Base-by-base conservation (phyloP, 2,329 filamentous ascomycete genomes). In the Pleomassaria siparia region DNA sequence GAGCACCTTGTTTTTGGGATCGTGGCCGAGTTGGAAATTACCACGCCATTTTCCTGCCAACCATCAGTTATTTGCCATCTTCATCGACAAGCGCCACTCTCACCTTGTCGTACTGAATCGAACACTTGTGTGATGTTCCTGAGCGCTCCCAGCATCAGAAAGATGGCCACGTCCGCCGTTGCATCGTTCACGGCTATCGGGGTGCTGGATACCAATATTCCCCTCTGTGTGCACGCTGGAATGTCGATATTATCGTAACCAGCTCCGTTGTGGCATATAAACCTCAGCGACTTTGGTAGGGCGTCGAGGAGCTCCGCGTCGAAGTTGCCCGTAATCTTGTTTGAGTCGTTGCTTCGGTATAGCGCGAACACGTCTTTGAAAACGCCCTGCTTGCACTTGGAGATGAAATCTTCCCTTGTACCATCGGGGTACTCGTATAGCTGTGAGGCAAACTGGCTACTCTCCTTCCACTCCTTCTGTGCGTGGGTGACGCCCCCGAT, bases 241-340 rank as follows among this genome's bases (percentile, higher is more conserved):
- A 83, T 71, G 48, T 84, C 80, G 40, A 84, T 77, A 55, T 82
- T 82, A 60, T 84, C 81, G 64, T 84, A 84, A 3, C 81, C 81
- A 1, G 81, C 81, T 13, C 81, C 74, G 42, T 76, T 75, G 54
- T 77, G 75, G 44, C 71, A 73, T 20, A 76, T 72, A 50, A 67
- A 76, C 42, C 73, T 75, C 43, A 77, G 32, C 50, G 63, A 70
- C 47, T 67, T 64, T 0, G 75, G 75, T 6, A 77, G 59, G 5
- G 59, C 68, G 9, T 66, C 57, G 2, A 77, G 61, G 10, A 77
- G 66, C 50, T 77, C 75, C 18, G 66, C 62, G 58, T 77, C 64
- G 56, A 77, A 77, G 36, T 74, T 73, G 18, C 75, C 75, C 2
- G 75, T 76, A 25, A 74, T 63, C 13, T 76, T 74, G 22, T 76